Base-by-base conservation (phyloP, 2,329 filamentous ascomycete genomes). In the Fusarium zealandicum region DNA sequence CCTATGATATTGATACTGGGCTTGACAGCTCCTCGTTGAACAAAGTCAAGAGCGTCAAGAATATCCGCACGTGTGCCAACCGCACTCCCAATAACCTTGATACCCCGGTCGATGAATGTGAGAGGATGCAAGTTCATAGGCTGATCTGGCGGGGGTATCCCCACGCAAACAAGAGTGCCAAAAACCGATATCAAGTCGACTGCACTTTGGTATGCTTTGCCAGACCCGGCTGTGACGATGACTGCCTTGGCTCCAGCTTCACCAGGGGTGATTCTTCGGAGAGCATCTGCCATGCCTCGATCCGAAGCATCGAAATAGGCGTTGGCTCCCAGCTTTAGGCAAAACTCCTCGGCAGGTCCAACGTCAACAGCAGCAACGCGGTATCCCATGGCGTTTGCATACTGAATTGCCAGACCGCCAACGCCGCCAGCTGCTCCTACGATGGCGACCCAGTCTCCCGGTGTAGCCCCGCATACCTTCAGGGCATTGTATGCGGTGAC, bases 401-500 rank as follows among this genome's bases (percentile, higher is more conserved):
- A 78, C 28, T 73, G 69, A 3, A 78, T 65, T 0, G 70, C 75
- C 22, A 78, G 54, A 5, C 69, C 69, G 0, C 75, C 76, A 2
- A 78, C 73, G 1, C 76, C 76, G 5, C 76, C 76, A 0, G 70
- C 75, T 2, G 68, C 76, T 2, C 76, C 77, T 0, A 69, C 65
- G 6, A 79, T 65, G 1, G 69, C 73, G 1, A 77, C 54, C 67
- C 69, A 76, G 44, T 73, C 66, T 3, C 76, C 75, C 0, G 72
- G 71, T 0, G 52, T 61, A 5, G 69, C 54, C 4, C 50, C 61
- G 27, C 69, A 71, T 1, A 53, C 54, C 57, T 76, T 77, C 40
- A 77, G 43, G 0, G 74, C 75, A 58, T 74, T 75, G 54, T 78
- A 79, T 1, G 75, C 76, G 1, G 76, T 78, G 1, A 78, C 74